These are phyloP conservation scores for Cystobasidium onofrii DNA, from an alignment of 768 basidiomycete genomes.

Conservation along the genomic window DNA sequence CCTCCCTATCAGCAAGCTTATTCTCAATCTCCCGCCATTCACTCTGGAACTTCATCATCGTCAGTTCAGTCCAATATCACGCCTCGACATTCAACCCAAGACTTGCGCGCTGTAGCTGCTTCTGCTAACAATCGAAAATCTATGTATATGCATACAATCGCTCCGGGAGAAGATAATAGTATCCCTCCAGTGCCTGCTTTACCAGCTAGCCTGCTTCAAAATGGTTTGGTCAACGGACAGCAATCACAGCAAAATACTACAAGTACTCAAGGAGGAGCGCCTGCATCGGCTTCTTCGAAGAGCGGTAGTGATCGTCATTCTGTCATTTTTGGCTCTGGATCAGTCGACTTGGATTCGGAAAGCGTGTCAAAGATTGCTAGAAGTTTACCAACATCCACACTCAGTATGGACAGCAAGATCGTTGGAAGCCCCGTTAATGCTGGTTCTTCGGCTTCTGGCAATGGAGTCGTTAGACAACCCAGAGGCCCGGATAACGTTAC, in stretches of 20 bases:
- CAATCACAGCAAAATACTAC: background rate
- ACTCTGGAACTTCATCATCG: background rate
- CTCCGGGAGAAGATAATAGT: background rate
- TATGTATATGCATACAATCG: background rate
- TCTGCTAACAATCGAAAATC: constrained; percentile 1
- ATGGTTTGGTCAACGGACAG: too few species aligned
- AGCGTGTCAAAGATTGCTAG: background rate
- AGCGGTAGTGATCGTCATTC: background rate
- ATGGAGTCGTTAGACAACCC: constrained; percentile 14
- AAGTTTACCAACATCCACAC: background rate
- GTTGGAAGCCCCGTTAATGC: constrained; percentile 25
- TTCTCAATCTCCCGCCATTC: background rate
- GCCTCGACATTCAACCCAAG: constrained; percentile 18
- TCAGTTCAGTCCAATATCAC: background rate
- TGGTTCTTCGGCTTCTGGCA: background rate
- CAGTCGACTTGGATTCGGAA: background rate
- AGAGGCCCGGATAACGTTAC: constrained; percentile 13
- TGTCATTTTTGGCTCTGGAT: background rate
- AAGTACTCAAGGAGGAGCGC: background rate
- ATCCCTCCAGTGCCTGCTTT: constrained; percentile 22
- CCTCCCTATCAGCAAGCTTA: background rate
- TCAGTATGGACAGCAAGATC: constrained; percentile 1
- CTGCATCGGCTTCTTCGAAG: background rate
- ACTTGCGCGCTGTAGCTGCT: constrained; percentile 13
- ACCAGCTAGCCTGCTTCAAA: background rate